Percentiles rank a stretch among this genome's conserved stretches.
Conservation (phyloP, 2,329 filamentous ascomycete genomes). For the Ceratocystis destructans region DNA sequence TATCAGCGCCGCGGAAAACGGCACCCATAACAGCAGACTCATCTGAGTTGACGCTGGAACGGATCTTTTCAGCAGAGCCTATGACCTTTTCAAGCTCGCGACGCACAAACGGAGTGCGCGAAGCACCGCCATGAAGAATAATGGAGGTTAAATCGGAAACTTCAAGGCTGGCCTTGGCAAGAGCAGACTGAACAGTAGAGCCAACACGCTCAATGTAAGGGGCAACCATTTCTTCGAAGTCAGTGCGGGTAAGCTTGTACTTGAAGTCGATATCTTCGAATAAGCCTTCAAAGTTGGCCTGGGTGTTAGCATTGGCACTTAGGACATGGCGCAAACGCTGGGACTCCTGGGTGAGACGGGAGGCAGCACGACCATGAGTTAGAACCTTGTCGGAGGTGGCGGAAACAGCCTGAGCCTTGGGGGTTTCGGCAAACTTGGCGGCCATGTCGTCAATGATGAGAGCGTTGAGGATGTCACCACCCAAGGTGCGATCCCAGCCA, state of each 20-base stretch:
- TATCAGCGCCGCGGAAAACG: constrained; percentile 79
- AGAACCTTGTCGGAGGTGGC: constrained; percentile 51
- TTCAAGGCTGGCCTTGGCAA: constrained; percentile 58
- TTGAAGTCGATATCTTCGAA: constrained; percentile 88
- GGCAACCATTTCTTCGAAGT: constrained; percentile 68
- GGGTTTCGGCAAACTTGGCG: constrained; percentile 57
- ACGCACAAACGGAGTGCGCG: constrained; percentile 88
- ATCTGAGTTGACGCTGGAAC: constrained; percentile 90
- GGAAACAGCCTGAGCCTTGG: constrained; percentile 50
- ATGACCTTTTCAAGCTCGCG: constrained; percentile 66
- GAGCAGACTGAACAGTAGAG: constrained; percentile 56
- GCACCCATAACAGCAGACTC: constrained; percentile 94
- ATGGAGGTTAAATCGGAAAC: constrained; percentile 71
- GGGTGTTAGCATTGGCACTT: constrained; percentile 79
- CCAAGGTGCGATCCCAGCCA: constrained; percentile 80
- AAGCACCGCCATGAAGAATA: constrained; percentile 82
- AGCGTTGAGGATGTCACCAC: constrained; percentile 78
- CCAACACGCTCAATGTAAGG: constrained; percentile 54
- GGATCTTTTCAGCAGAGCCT: constrained; percentile 62
- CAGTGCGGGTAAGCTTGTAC: constrained; percentile 67
- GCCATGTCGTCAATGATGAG: constrained; percentile 85
- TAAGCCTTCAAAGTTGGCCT: constrained; percentile 70
- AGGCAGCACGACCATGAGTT: constrained; percentile 67
- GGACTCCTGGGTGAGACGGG: constrained; percentile 86
- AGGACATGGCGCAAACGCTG: constrained; percentile 77